Conservation (phyloP, 352 stramenopile species). For the Globisporangium nodosum region DNA sequence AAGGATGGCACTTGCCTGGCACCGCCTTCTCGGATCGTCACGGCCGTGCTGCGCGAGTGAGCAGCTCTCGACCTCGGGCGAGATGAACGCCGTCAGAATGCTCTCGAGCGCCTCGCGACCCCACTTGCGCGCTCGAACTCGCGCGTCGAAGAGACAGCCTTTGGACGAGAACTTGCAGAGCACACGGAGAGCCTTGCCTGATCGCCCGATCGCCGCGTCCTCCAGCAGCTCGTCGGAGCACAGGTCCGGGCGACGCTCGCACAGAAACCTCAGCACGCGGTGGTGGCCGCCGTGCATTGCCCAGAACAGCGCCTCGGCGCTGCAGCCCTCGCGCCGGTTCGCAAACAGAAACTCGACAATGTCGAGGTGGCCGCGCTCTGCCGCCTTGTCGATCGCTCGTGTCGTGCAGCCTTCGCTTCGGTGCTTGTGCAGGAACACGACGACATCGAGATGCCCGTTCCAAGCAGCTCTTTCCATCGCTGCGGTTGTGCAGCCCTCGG, state of each 20-base stretch:
- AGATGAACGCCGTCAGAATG: not conserved
- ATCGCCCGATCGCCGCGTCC: not conserved
- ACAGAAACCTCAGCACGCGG: not conserved
- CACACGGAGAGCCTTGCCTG: not conserved
- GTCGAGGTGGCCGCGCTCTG: not conserved
- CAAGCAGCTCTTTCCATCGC: not conserved
- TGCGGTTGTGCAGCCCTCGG: not conserved
- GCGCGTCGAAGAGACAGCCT: slow-evolving; percentile 5
- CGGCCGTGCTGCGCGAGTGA: not conserved
- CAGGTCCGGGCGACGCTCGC: not conserved
- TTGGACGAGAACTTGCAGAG: not conserved
- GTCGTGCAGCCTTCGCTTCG: not conserved
- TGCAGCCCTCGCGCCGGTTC: not conserved
- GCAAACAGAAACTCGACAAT: not conserved
- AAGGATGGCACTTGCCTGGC: no score
- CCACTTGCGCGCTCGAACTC: slow-evolving; percentile 1
- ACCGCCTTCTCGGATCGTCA: no score
- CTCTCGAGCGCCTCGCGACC: not conserved
- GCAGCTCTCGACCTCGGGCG: not conserved
- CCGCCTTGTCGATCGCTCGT: slow-evolving; percentile 1
- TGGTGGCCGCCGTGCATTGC: not conserved
- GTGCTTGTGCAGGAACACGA: not conserved
- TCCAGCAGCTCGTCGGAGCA: not conserved
- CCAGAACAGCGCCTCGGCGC: not conserved
- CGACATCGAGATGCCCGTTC: not conserved